Evolutionary conservation across 441 rosid species (phyloP).

Genomic region (Hypseocharis bilobata): DNA sequence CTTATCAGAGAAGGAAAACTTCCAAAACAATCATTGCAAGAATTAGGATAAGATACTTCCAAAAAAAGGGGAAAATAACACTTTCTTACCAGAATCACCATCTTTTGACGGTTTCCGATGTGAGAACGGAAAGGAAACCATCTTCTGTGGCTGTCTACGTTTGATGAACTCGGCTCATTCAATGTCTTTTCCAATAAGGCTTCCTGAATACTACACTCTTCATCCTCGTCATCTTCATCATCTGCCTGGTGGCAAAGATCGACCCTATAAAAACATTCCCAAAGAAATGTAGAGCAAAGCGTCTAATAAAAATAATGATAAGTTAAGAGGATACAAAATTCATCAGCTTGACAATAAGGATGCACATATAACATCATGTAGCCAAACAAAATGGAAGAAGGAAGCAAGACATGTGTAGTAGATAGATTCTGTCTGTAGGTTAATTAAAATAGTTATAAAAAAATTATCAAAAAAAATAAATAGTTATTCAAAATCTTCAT

Average conservation of each 20-base stretch:
- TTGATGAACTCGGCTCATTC: slow-evolving; percentile 29
- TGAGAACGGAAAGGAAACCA: slow-evolving; percentile 46
- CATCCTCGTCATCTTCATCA: slow-evolving; percentile 75
- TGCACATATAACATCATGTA: too few relatives aligned
- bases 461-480: too few relatives aligned
- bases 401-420: too few relatives aligned
- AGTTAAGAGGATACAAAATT: neutral
- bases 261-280: slow-evolving; percentile 33
- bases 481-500: too few relatives aligned
- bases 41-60: neutral
- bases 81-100: slow-evolving; percentile 49
- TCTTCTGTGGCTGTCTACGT: slow-evolving; percentile 30
- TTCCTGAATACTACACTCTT: slow-evolving; percentile 47
- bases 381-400: too few relatives aligned
- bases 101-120: slow-evolving; percentile 58
- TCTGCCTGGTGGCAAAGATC: slow-evolving; percentile 42
- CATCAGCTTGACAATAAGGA: neutral
- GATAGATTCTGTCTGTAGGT: too few relatives aligned
- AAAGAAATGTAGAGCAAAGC: slow-evolving; percentile 15
- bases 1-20: slow-evolving; percentile 5
- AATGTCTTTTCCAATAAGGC: slow-evolving; percentile 37
- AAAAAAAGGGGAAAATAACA: slow-evolving; percentile 4
- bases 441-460: too few relatives aligned
- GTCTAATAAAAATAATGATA: neutral
- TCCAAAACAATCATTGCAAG: neutral